phyloP scores from a whole-genome alignment of 2,329 filamentous ascomycete genomes.

The Exophiala calicioides region DNA sequence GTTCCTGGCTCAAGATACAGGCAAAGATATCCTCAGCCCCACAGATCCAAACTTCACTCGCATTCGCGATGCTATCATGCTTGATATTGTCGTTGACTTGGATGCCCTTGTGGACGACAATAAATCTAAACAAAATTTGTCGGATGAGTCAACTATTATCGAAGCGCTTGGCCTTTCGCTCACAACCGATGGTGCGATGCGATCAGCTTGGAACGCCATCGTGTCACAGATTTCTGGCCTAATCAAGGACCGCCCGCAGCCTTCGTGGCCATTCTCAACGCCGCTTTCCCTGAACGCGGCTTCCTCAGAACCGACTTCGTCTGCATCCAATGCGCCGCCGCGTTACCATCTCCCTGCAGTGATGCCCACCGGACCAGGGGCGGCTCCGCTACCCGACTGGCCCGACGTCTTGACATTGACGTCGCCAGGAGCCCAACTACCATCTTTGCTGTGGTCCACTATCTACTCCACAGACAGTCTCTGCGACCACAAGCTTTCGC shows the following conservation, averaged over 20 bases:
- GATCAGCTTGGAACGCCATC: conserved; percentile 31
- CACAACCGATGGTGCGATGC: conserved; percentile 22
- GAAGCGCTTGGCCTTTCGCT: conserved; percentile 16
- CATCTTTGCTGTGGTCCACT: conserved; percentile 64
- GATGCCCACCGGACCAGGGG: conserved; percentile 53
- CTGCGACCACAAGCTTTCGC: conserved; percentile 55
- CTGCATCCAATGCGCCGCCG: conserved; percentile 2
- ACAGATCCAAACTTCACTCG: conserved; percentile 83
- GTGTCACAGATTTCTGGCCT: conserved; percentile 31
- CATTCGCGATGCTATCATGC: conserved; percentile 68
- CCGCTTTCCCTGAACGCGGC: conserved; percentile 12
- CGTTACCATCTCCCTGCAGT: conserved; percentile 48
- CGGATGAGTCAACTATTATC: conserved; percentile 17
- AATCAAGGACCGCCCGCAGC: conserved; percentile 23
- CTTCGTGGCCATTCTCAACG: conserved; percentile 25
- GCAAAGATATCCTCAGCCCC: conserved; percentile 64
- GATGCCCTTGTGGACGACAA: conserved; percentile 24
- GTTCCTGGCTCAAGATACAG: conserved; percentile 73
- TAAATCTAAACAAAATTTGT: conserved; percentile 6
- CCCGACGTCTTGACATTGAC: conserved; percentile 42
- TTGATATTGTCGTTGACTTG: conserved; percentile 72
- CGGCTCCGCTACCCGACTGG: conserved; percentile 69
- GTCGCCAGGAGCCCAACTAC: conserved; percentile 34
- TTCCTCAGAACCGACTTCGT: background rate
- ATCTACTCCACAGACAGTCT: conserved; percentile 75